Evolutionary conservation across 305 asterid species (phyloP), one percentile per base, ranked within the genome.

Genomic region (Ajuga reptans): DNA sequence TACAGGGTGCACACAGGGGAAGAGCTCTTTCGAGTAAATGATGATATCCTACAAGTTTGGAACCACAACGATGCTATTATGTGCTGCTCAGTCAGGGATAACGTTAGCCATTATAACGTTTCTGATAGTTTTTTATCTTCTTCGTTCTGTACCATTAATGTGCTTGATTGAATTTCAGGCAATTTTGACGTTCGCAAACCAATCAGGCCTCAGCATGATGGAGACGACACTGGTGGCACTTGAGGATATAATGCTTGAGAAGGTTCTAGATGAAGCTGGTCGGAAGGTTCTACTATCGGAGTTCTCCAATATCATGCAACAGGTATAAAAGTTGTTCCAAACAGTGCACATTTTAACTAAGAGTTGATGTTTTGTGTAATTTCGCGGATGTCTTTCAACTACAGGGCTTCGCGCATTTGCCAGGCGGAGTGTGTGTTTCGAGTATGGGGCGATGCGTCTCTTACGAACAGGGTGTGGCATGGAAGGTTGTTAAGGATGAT

Each of bases 161-260:
- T 31, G 15, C 9, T 39, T 29, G 17, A 9, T 27, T 8, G 17
- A 16, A 49, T 53, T 80, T 67, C 85, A 89, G 96, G 91, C 89
- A 37, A 91, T 86, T 27, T 86, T 89, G 78, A 83, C 88, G 17
- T 86, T 89, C 64, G 89, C 91, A 24, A 89, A 89, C 78, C 96
- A 89, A 79, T 91, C 96, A 0, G 93, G 96, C 11, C 91, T 89
- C 0, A 93, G 86, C 86, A 82, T 89, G 96, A 88, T 88, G 55
- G 93, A 89, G 72, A 89, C 96, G 0, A 89, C 96, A 24, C 82
- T 89, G 10, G 89, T 89, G 46, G 85, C 96, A 72, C 96, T 89
- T 75, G 91, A 89, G 77, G 93, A 89, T 52, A 77, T 89, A 56
- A 78, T 85, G 83, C 89, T 89, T 4, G 96, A 89, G 51, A 86